Evolutionary conservation across 495 filamentous ascomycete species (phyloP).

Genomic region (Apiosordaria backusii): DNA sequence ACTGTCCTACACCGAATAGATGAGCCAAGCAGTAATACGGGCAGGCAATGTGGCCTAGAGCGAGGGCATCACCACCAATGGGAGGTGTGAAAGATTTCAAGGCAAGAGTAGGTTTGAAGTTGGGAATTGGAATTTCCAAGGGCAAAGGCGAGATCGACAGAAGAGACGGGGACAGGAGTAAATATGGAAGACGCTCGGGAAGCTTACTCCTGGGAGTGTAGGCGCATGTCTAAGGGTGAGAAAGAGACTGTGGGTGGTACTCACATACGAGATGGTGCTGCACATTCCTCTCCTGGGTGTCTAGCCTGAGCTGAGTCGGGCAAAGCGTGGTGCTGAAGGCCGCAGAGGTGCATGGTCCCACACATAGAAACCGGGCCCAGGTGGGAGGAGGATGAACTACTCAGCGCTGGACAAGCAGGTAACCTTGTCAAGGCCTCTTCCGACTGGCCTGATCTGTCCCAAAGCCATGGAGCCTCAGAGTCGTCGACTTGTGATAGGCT

Average conservation of each 20-base stretch:
- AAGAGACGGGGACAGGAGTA: constrained; percentile 12
- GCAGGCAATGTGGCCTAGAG: background rate
- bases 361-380: constrained; percentile 9
- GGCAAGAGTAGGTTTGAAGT: background rate
- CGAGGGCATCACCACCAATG: background rate
- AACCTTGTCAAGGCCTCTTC: constrained; percentile 1
- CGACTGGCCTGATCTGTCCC: constrained; percentile 13
- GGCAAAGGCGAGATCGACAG: constrained; percentile 9
- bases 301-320: constrained; percentile 21
- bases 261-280: constrained; percentile 10
- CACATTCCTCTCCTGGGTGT: constrained; percentile 7
- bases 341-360: constrained; percentile 27
- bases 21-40: constrained; percentile 6
- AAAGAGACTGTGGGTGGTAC: background rate
- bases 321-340: constrained; percentile 21
- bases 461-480: constrained; percentile 22
- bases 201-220: constrained; percentile 10
- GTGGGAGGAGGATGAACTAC: background rate
- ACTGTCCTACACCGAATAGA: constrained; percentile 8
- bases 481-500: constrained; percentile 15
- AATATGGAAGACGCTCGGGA: constrained; percentile 15
- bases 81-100: background rate
- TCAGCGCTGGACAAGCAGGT: background rate
- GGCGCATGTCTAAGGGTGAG: background rate
- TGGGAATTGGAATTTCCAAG: background rate